A percentile compares a stretch with the other conserved stretches of the same genome.
phyloP scores from a whole-genome alignment of 345 rosid species.

The Tarenaya hassleriana region DNA sequence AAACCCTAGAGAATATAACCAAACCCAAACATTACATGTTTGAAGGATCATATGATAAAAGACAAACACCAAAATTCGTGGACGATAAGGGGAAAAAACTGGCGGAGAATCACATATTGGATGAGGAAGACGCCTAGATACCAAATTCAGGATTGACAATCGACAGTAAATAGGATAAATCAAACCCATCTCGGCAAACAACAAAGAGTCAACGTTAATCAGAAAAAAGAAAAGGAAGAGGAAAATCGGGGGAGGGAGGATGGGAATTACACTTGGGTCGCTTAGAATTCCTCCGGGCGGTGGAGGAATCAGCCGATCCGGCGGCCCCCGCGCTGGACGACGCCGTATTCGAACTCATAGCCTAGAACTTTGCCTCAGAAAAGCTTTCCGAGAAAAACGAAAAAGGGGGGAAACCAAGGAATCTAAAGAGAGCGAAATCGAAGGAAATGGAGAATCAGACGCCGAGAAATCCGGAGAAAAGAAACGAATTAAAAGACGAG shows the following conservation, averaged over 20 bases:
- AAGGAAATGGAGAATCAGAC: slow-evolving; percentile 8
- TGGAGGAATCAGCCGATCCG: slow-evolving; percentile 79
- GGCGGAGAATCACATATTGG: no score
- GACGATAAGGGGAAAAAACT: no score
- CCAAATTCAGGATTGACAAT: slow-evolving; percentile 1
- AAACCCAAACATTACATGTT: neutral
- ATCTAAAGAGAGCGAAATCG: slow-evolving; percentile 12
- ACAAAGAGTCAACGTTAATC: slow-evolving; percentile 21
- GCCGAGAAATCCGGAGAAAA: slow-evolving; percentile 12
- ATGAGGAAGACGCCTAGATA: no score
- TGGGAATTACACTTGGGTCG: slow-evolving; percentile 78
- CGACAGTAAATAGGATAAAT: neutral
- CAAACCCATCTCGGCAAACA: slow-evolving; percentile 1
- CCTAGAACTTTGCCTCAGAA: neutral
- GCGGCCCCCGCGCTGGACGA: slow-evolving; percentile 58
- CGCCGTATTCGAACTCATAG: slow-evolving; percentile 51
- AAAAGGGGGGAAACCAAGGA: neutral
- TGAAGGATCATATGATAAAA: no score
- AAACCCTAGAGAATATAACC: neutral
- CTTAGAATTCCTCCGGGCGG: slow-evolving; percentile 69
- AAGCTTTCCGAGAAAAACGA: neutral
- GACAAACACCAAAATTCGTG: no score
- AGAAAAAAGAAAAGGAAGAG: neutral
- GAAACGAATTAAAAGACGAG: slow-evolving; percentile 6
- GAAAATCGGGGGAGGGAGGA: neutral